Percentiles rank a stretch among this genome's conserved stretches.
Evolutionary conservation across 805 yeast species (phyloP).

Genomic region (Yamadazyma akitaensis): DNA sequence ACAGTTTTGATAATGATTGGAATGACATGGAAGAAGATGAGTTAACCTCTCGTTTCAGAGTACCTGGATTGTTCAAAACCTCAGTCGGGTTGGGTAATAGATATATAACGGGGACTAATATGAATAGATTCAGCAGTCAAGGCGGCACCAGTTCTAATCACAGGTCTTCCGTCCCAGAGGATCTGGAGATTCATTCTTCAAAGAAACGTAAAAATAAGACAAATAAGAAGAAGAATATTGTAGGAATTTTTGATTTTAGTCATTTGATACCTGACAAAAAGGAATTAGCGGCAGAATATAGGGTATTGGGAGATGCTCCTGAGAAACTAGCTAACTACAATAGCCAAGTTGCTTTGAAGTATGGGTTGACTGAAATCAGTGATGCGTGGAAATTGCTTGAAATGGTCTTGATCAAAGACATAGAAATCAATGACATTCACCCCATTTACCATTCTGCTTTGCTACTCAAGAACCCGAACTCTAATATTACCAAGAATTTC

Average conservation of each 20-base stretch:
- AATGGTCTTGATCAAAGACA: conserved; percentile 43
- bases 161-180: conserved; percentile 37
- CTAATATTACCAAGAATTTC: conserved; percentile 9
- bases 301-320: conserved; percentile 61
- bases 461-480: conserved; percentile 6
- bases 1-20: conserved; percentile 66
- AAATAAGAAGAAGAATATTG: conserved; percentile 47
- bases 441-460: conserved; percentile 12
- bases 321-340: conserved; percentile 66
- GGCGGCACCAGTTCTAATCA: conserved; percentile 32
- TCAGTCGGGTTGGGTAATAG: conserved; percentile 39
- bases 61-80: conserved; percentile 49
- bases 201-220: conserved; percentile 17
- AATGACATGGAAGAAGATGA: conserved; percentile 62
- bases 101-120: conserved; percentile 20
- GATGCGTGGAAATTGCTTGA: conserved; percentile 72
- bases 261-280: conserved; percentile 72
- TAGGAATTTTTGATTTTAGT: conserved; percentile 61
- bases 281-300: conserved; percentile 65
- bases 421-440: conserved; percentile 18
- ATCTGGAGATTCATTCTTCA: conserved; percentile 16
- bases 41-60: conserved; percentile 40
- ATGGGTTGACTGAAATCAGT: conserved; percentile 60
- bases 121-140: conserved; percentile 33
- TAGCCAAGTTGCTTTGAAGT: conserved; percentile 61